phyloP scores from a whole-genome alignment of 768 basidiomycete species.

The Termitomyces sp. region DNA sequence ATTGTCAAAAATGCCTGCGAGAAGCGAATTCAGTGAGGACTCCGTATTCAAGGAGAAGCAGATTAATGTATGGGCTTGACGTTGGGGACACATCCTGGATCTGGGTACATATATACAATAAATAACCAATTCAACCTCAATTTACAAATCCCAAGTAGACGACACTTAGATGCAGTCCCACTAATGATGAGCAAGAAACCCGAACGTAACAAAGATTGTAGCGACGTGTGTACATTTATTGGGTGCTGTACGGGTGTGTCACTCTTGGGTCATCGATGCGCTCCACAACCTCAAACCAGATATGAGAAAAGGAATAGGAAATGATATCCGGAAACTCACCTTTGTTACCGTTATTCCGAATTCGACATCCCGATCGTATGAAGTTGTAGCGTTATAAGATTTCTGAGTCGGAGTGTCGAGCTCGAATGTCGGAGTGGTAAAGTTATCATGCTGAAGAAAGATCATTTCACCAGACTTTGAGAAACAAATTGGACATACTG shows the following conservation, averaged over 20 bases:
- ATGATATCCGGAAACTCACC: neutral
- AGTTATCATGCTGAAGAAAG: neutral
- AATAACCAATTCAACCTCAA: no score
- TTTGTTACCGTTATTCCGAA: slow-evolving; percentile 13
- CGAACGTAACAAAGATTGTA: no score
- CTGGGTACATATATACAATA: no score
- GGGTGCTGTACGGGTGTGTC: neutral
- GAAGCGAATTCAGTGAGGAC: no score
- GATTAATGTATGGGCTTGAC: no score
- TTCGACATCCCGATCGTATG: slow-evolving; percentile 8
- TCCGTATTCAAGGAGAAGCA: no score
- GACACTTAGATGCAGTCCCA: no score
- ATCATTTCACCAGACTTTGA: neutral
- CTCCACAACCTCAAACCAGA: slow-evolving; percentile 5
- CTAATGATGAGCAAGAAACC: no score
- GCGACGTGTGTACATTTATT: neutral
- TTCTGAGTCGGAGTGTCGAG: slow-evolving; percentile 7
- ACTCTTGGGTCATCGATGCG: slow-evolving; percentile 5
- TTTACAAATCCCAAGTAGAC: no score
- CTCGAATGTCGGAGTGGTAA: slow-evolving; percentile 3
- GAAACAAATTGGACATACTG: neutral
- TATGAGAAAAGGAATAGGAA: neutral
- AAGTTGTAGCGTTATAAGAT: slow-evolving; percentile 3
- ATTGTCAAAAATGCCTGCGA: no score
- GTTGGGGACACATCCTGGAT: no score